Conservation (phyloP, 805 yeast genomes). For the Kodamaea hsintzibuensis region DNA sequence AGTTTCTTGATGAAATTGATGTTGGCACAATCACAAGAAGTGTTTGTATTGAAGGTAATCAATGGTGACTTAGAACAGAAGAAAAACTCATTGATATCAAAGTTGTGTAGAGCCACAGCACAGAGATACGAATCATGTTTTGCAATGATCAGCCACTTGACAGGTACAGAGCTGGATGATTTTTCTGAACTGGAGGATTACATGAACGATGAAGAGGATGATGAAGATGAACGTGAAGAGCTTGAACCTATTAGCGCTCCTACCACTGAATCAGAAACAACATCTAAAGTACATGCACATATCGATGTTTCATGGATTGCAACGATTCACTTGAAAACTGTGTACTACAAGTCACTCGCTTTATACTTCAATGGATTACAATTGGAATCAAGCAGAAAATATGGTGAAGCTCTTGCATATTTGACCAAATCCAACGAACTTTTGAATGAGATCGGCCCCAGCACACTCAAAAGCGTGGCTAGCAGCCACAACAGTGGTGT, state of each 20-base stretch:
- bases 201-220: slow-evolving; percentile 23
- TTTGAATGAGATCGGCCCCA: slow-evolving; percentile 33
- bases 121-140: slow-evolving; percentile 52
- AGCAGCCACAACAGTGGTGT: slow-evolving; percentile 25
- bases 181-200: slow-evolving; percentile 19
- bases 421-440: slow-evolving; percentile 51
- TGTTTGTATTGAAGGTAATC: slow-evolving; percentile 65
- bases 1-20: slow-evolving; percentile 62
- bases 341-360: slow-evolving; percentile 60
- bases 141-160: slow-evolving; percentile 38
- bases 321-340: slow-evolving; percentile 50
- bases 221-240: slow-evolving; percentile 20
- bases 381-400: slow-evolving; percentile 55
- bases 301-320: slow-evolving; percentile 51
- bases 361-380: slow-evolving; percentile 58
- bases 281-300: slow-evolving; percentile 23
- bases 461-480: slow-evolving; percentile 21
- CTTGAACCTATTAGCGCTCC: slow-evolving; percentile 16
- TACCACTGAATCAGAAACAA: slow-evolving; percentile 3
- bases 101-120: slow-evolving; percentile 64
- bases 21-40: slow-evolving; percentile 89
- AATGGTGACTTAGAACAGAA: slow-evolving; percentile 48
- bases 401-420: slow-evolving; percentile 77
- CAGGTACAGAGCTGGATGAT: slow-evolving; percentile 14
- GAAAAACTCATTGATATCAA: slow-evolving; percentile 73